These are phyloP conservation scores for Sporopachydermia quercuum DNA, from an alignment of 805 yeast genomes.

Conservation along the genomic window DNA sequence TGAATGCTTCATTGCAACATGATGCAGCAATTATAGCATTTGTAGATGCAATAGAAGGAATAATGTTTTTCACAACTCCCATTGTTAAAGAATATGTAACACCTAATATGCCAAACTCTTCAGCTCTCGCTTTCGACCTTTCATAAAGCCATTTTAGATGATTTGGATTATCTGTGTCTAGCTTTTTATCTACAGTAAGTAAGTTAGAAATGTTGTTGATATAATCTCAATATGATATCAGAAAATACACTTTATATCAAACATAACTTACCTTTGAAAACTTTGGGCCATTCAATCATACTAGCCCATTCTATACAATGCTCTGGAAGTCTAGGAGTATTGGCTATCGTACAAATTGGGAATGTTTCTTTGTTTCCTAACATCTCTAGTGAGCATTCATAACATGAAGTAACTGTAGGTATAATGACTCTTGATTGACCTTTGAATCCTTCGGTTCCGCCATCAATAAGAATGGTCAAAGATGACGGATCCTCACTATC, in stretches of 20 bases:
- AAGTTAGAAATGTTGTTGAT: too few relatives aligned
- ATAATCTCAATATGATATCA: not conserved
- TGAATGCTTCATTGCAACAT: slow-evolving; percentile 76
- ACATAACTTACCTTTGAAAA: slow-evolving; percentile 21
- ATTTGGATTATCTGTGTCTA: slow-evolving; percentile 55
- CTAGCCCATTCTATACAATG: slow-evolving; percentile 90
- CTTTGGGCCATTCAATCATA: slow-evolving; percentile 55
- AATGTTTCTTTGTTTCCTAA: slow-evolving; percentile 43
- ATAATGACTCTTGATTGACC: slow-evolving; percentile 83
- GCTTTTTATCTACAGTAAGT: slow-evolving; percentile 18
- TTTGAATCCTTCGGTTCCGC: slow-evolving; percentile 89
- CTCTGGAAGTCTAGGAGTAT: slow-evolving; percentile 87
- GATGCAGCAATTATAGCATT: slow-evolving; percentile 86
- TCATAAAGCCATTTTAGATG: slow-evolving; percentile 52
- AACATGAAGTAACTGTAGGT: slow-evolving; percentile 79
- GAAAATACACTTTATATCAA: too few relatives aligned
- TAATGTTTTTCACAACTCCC: slow-evolving; percentile 83
- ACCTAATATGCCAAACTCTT: slow-evolving; percentile 46
- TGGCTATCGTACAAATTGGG: slow-evolving; percentile 89
- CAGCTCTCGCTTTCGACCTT: slow-evolving; percentile 43
- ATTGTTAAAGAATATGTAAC: slow-evolving; percentile 58
- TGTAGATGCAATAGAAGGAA: slow-evolving; percentile 90
- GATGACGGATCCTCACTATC: slow-evolving; percentile 31
- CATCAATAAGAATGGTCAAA: slow-evolving; percentile 66
- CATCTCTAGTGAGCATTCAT: slow-evolving; percentile 79